phyloP scores from a whole-genome alignment of 768 basidiomycete genomes.

The Trametes coccinea region DNA sequence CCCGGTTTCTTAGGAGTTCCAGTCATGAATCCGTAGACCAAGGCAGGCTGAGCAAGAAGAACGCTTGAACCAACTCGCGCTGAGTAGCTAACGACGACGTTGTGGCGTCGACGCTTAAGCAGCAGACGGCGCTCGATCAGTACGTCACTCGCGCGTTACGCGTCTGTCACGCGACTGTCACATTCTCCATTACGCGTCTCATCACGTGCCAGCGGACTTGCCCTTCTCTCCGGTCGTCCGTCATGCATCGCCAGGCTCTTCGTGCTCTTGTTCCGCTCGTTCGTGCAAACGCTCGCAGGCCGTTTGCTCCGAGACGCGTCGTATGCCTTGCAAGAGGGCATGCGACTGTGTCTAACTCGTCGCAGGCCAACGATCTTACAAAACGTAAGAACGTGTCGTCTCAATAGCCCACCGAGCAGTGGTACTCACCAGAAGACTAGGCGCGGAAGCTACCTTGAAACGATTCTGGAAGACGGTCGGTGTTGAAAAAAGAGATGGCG shows the following conservation, averaged over 20 bases:
- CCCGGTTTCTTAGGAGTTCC: neutral
- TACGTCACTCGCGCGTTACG: constrained; percentile 1
- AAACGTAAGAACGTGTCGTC: constrained; percentile 51
- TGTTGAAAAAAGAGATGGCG: constrained; percentile 57
- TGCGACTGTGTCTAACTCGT: constrained; percentile 18
- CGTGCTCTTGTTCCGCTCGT: constrained; percentile 12
- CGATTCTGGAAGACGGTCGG: constrained; percentile 96
- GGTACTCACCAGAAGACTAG: constrained; percentile 39
- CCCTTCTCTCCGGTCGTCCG: constrained; percentile 7
- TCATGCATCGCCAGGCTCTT: constrained; percentile 18
- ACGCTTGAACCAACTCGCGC: neutral
- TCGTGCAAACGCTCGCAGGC: neutral
- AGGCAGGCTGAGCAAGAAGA: neutral
- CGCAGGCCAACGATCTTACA: constrained; percentile 47
- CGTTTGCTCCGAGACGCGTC: neutral
- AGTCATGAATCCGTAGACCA: neutral
- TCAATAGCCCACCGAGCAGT: neutral
- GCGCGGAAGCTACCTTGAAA: constrained; percentile 82
- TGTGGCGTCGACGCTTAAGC: neutral
- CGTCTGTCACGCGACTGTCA: constrained; percentile 13
- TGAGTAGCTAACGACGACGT: too few relatives aligned
- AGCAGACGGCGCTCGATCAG: constrained; percentile 5
- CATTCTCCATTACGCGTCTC: constrained; percentile 1
- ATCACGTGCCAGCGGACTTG: constrained; percentile 4
- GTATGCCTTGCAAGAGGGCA: constrained; percentile 2